phyloP scores from a whole-genome alignment of 2,329 filamentous ascomycete species.

The Juglanconis sp. region DNA sequence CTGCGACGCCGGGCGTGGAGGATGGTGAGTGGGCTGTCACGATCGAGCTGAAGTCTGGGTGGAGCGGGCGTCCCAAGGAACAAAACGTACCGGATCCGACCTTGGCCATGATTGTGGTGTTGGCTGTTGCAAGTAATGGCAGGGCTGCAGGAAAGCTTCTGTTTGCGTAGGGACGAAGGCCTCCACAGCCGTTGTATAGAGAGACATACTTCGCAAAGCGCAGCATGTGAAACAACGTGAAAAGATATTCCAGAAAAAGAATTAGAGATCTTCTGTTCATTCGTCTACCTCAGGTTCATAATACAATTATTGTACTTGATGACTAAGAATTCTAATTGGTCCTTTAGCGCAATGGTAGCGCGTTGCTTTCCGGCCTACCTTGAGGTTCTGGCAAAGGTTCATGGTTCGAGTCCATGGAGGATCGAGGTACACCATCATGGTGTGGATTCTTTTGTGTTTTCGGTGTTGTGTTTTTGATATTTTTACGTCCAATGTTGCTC shows the following conservation, averaged over 20 bases:
- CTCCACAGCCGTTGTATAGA: too few relatives aligned
- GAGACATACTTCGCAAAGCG: too few relatives aligned
- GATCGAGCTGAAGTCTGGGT: not conserved
- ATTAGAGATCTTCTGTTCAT: not conserved
- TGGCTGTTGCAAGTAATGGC: not conserved
- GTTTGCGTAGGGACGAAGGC: not conserved
- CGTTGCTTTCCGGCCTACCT: not conserved
- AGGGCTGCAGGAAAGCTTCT: not conserved
- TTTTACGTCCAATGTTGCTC: not conserved
- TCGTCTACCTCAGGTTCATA: too few relatives aligned
- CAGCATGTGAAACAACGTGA: too few relatives aligned
- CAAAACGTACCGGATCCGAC: not conserved
- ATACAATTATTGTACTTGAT: not conserved
- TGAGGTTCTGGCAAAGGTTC: constrained; percentile 3
- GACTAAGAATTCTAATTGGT: not conserved
- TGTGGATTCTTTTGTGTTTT: not conserved
- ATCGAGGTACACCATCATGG: not conserved
- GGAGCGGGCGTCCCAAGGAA: not conserved
- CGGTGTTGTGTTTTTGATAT: not conserved
- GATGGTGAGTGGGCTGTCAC: not conserved
- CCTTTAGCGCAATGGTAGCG: constrained; percentile 12
- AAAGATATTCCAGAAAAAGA: not conserved
- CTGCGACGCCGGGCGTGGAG: not conserved
- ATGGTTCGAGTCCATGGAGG: constrained; percentile 7
- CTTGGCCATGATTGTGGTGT: not conserved